These are phyloP conservation scores for Choiromyces venosus DNA, from an alignment of 495 filamentous ascomycete genomes.

Conservation along the genomic window DNA sequence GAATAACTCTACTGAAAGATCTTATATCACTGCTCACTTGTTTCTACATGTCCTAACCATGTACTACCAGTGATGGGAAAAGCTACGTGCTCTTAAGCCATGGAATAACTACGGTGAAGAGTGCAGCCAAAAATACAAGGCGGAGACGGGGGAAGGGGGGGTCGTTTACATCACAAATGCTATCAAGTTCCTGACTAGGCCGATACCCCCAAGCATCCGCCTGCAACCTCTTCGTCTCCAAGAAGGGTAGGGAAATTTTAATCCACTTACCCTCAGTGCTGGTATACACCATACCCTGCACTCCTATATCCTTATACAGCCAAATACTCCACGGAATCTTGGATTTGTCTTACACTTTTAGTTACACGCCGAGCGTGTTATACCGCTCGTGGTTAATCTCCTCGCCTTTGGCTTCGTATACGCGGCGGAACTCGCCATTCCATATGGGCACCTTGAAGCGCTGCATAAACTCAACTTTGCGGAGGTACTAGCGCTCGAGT, in stretches of 20 bases:
- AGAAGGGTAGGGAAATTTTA: slow-evolving; percentile 49
- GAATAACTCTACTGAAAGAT: too few species aligned
- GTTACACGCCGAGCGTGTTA: slow-evolving; percentile 53
- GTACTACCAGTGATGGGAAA: too few species aligned
- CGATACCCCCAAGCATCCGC: slow-evolving; percentile 55
- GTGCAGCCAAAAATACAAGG: too few species aligned
- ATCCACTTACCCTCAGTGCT: slow-evolving; percentile 51
- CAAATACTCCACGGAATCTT: slow-evolving; percentile 59
- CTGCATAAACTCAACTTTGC: slow-evolving; percentile 58
- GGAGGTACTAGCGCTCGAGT: slow-evolving; percentile 49
- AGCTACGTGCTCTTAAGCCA: too few species aligned
- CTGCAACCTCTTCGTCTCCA: slow-evolving; percentile 54
- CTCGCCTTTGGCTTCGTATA: slow-evolving; percentile 49
- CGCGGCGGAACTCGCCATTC: slow-evolving; percentile 64
- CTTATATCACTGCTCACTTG: too few species aligned
- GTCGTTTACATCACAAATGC: slow-evolving; percentile 37
- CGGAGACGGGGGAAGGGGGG: too few species aligned
- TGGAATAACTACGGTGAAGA: too few species aligned
- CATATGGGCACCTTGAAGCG: slow-evolving; percentile 51
- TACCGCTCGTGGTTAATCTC: slow-evolving; percentile 51
- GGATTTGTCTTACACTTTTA: slow-evolving; percentile 55
- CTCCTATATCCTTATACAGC: slow-evolving; percentile 62
- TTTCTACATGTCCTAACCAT: too few species aligned
- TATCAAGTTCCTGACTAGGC: slow-evolving; percentile 33
- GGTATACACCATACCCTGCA: slow-evolving; percentile 57